These are phyloP conservation scores for Cutaneotrichosporon sp. DNA, from an alignment of 1,284 basidiomycete genomes.

Conservation along the genomic window DNA sequence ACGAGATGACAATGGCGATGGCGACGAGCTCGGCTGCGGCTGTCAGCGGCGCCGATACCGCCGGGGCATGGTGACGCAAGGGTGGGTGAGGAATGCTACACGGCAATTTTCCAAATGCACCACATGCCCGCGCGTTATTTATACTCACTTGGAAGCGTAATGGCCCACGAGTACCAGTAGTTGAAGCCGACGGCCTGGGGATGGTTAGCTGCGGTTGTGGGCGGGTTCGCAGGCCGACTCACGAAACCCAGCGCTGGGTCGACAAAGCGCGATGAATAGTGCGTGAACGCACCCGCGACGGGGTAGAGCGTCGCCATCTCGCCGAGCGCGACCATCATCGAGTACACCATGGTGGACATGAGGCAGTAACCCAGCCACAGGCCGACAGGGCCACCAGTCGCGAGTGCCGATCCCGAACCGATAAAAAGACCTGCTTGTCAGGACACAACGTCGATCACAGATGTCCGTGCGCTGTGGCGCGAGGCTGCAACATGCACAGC, in stretches of 20 bases:
- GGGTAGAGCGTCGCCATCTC: conserved; percentile 50
- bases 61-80: too few relatives aligned
- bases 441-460: not conserved
- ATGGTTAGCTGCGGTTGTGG: not conserved
- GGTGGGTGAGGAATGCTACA: too few relatives aligned
- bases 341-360: conserved; percentile 44
- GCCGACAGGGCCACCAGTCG: conserved; percentile 51
- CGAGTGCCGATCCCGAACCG: conserved; percentile 50
- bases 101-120: too few relatives aligned
- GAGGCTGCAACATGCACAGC: not conserved
- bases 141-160: conserved; percentile 28
- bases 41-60: not conserved
- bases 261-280: conserved; percentile 51
- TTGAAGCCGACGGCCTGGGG: conserved; percentile 22
- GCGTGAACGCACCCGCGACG: conserved; percentile 44
- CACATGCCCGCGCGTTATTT: not conserved
- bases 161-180: conserved; percentile 41
- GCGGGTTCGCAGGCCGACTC: not conserved
- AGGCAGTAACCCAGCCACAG: conserved; percentile 45
- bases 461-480: not conserved
- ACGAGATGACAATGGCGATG: conserved; percentile 28
- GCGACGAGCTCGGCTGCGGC: conserved; percentile 22
- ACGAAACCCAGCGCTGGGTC: conserved; percentile 52
- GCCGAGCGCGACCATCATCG: conserved; percentile 47
- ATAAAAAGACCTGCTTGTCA: conserved; percentile 49